Evolutionary conservation across 2,329 filamentous ascomycete genomes (phyloP).

Genomic region (Sodiomyces alkalinus): DNA sequence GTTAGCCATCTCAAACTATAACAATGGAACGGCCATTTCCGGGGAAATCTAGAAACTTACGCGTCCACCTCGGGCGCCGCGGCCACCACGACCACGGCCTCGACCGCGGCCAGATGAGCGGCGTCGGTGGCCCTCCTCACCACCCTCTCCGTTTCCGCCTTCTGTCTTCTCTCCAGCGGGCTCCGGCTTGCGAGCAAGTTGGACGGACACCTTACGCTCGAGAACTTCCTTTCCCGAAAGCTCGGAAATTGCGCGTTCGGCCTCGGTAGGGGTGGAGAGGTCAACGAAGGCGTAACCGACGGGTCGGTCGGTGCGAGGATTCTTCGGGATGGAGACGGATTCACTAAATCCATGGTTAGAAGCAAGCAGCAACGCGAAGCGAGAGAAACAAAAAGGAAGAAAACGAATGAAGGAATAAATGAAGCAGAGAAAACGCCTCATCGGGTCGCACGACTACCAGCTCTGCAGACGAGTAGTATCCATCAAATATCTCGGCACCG

Average conservation of each 20-base stretch:
- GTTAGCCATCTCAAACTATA: neutral
- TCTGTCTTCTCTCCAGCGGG: conserved; percentile 63
- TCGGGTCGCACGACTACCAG: too few species aligned
- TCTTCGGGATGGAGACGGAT: conserved; percentile 97
- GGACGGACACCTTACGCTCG: conserved; percentile 97
- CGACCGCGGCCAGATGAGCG: conserved; percentile 49
- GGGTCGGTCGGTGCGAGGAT: conserved; percentile 94
- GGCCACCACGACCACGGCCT: conserved; percentile 55
- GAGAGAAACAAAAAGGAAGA: too few species aligned
- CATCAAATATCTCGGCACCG: too few species aligned
- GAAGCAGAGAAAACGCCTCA: neutral
- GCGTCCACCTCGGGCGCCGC: conserved; percentile 50
- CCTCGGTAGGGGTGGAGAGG: conserved; percentile 85
- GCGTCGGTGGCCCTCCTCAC: conserved; percentile 50
- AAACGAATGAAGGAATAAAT: neutral
- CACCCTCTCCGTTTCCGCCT: conserved; percentile 60
- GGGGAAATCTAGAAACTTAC: conserved; percentile 6
- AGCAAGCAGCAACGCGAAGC: too few species aligned
- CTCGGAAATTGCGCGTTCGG: conserved; percentile 86
- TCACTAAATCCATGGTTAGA: too few species aligned
- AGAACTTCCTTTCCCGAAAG: conserved; percentile 96
- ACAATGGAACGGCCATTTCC: conserved; percentile 3
- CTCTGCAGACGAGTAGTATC: too few species aligned
- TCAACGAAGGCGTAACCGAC: conserved; percentile 99
- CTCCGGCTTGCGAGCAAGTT: conserved; percentile 96